Percentiles rank a stretch among this genome's conserved stretches.
Conservation (phyloP, 805 yeast genomes). For the Yarrowia keelungensis region DNA sequence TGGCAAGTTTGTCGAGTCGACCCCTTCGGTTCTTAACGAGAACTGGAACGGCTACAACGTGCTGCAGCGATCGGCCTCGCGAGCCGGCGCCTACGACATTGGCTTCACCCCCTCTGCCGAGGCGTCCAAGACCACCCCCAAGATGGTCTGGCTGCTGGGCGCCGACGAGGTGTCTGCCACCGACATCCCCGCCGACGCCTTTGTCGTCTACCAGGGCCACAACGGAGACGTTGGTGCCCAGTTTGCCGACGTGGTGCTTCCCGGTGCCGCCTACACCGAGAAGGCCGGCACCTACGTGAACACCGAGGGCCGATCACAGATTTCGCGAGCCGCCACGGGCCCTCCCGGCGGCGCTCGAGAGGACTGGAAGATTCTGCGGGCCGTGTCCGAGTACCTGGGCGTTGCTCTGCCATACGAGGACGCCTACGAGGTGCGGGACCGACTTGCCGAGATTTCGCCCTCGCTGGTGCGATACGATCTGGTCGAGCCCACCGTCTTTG, state of each 20-base stretch:
- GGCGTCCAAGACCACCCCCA: conserved; percentile 61
- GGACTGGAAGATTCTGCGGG: conserved; percentile 88
- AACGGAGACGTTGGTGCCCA: conserved; percentile 92
- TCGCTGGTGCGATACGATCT: conserved; percentile 77
- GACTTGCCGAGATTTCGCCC: conserved; percentile 81
- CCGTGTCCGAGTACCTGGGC: conserved; percentile 77
- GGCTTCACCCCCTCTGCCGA: conserved; percentile 71
- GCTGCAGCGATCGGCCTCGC: conserved; percentile 85
- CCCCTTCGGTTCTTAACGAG: conserved; percentile 65
- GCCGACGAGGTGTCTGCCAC: conserved; percentile 78
- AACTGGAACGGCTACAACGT: conserved; percentile 85
- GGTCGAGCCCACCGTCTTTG: conserved; percentile 69
- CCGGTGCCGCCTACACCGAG: conserved; percentile 89
- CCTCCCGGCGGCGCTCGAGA: conserved; percentile 91
- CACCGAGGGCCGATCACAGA: conserved; percentile 89
- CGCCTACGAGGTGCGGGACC: conserved; percentile 65
- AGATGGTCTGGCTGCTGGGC: conserved; percentile 78
- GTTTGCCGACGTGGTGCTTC: conserved; percentile 83
- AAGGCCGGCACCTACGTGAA: conserved; percentile 83
- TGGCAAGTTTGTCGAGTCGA: conserved; percentile 64
- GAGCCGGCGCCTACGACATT: conserved; percentile 84
- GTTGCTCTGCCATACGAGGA: conserved; percentile 79
- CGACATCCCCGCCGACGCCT: conserved; percentile 82
- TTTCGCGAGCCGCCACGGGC: conserved; percentile 83
- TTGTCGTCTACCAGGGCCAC: conserved; percentile 89